Conservation (phyloP, 225 moss, liverwort and hornwort genomes). For the Sphagnum contortum region DNA sequence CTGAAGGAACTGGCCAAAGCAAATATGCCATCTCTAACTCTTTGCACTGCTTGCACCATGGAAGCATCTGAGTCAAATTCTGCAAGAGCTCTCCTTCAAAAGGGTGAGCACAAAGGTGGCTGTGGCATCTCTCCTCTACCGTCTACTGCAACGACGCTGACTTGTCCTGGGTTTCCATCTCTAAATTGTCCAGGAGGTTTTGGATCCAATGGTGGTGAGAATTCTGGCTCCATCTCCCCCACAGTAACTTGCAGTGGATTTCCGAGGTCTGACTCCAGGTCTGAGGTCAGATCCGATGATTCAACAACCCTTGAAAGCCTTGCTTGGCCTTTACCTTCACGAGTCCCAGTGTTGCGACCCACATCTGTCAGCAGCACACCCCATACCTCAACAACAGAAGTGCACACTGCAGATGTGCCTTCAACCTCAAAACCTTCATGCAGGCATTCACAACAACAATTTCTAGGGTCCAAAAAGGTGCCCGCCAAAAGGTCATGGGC, state of each 20-base stretch:
- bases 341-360: slow-evolving; percentile 22
- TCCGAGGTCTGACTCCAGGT: slow-evolving; percentile 45
- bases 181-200: slow-evolving; percentile 63
- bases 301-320: slow-evolving; percentile 37
- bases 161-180: slow-evolving; percentile 74
- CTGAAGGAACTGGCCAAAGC: slow-evolving; percentile 67
- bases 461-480: slow-evolving; percentile 16
- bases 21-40: slow-evolving; percentile 60
- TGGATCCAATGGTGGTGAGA: slow-evolving; percentile 26
- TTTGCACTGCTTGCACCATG: slow-evolving; percentile 82
- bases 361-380: slow-evolving; percentile 9
- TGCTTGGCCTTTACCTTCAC: slow-evolving; percentile 40
- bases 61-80: slow-evolving; percentile 71
- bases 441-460: slow-evolving; percentile 10
- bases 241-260: slow-evolving; percentile 41
- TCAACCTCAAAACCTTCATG: slow-evolving; percentile 34
- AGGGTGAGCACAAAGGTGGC: slow-evolving; percentile 57
- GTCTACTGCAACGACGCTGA: slow-evolving; percentile 57
- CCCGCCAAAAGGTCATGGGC: slow-evolving; percentile 17
- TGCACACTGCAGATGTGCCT: slow-evolving; percentile 8
- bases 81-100: slow-evolving; percentile 64
- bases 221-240: slow-evolving; percentile 41
- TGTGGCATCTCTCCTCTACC: slow-evolving; percentile 79
- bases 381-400: slow-evolving; percentile 8
- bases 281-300: slow-evolving; percentile 43